These are phyloP conservation scores for Hymenoscyphus salicellus DNA, from an alignment of 2,329 filamentous ascomycete species.

Conservation along the genomic window DNA sequence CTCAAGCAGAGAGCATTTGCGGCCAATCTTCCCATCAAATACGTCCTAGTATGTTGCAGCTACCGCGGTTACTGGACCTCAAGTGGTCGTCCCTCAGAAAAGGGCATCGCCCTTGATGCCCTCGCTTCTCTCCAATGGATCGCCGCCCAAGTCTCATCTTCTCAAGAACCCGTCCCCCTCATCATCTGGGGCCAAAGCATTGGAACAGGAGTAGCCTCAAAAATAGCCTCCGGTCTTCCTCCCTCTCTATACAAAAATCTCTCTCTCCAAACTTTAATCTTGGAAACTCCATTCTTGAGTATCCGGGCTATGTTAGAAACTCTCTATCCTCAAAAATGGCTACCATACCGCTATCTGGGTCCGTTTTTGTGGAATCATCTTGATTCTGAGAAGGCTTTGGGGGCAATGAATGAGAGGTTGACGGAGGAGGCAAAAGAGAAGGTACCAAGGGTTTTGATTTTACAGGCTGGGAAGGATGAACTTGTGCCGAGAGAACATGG, in stretches of 20 bases:
- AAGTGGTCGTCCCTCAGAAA: conserved; percentile 65
- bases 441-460: conserved; percentile 39
- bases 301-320: conserved; percentile 67
- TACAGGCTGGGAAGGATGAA: conserved; percentile 58
- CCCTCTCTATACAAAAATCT: neutral
- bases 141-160: conserved; percentile 18
- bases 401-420: conserved; percentile 28
- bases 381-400: conserved; percentile 53
- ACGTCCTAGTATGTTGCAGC: conserved; percentile 54
- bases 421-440: neutral
- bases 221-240: conserved; percentile 33
- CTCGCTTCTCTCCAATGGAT: conserved; percentile 64
- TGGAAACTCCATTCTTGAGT: conserved; percentile 75
- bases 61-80: conserved; percentile 68
- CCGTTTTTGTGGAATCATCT: conserved; percentile 68
- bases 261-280: conserved; percentile 50
- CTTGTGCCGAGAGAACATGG: conserved; percentile 54
- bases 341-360: conserved; percentile 73
- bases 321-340: conserved; percentile 75
- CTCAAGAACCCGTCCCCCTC: conserved; percentile 37
- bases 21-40: conserved; percentile 30
- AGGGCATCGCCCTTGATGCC: conserved; percentile 67
- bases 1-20: conserved; percentile 38
- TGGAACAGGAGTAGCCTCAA: conserved; percentile 68
- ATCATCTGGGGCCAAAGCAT: conserved; percentile 77